phyloP scores from a whole-genome alignment of 1,284 basidiomycete genomes.

The Psilocybe mexicana region DNA sequence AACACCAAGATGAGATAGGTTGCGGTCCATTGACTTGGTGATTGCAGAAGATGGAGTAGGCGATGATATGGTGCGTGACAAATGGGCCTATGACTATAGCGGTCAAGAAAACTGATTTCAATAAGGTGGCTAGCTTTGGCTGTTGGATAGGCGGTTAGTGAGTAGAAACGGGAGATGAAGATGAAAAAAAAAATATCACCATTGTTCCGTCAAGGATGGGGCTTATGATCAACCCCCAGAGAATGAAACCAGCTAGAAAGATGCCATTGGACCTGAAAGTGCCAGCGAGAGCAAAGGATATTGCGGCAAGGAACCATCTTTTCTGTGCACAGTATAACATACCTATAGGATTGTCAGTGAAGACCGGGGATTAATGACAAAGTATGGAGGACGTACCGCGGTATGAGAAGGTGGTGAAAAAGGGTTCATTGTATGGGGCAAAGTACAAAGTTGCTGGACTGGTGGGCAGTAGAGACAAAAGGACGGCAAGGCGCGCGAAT shows the following conservation, averaged over 20 bases:
- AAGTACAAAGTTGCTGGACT: slow-evolving; percentile 75
- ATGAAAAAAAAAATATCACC: slow-evolving; percentile 30
- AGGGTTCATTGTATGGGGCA: slow-evolving; percentile 82
- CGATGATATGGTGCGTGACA: slow-evolving; percentile 65
- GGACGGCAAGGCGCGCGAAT: slow-evolving; percentile 60
- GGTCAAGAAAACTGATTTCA: slow-evolving; percentile 44
- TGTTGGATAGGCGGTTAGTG: slow-evolving; percentile 27
- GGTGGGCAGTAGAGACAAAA: slow-evolving; percentile 79
- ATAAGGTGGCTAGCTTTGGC: slow-evolving; percentile 36
- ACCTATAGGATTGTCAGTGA: slow-evolving; percentile 35
- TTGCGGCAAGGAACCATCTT: slow-evolving; percentile 54
- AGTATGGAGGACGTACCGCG: slow-evolving; percentile 45
- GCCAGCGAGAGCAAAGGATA: slow-evolving; percentile 68
- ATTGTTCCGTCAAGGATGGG: slow-evolving; percentile 43
- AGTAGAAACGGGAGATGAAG: slow-evolving; percentile 7
- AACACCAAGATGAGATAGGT: slow-evolving; percentile 61
- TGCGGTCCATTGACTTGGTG: neutral
- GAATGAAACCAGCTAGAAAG: slow-evolving; percentile 71
- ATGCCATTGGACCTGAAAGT: slow-evolving; percentile 84
- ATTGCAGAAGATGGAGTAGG: slow-evolving; percentile 68
- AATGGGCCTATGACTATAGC: slow-evolving; percentile 64
- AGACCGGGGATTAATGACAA: neutral
- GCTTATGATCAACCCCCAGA: slow-evolving; percentile 65
- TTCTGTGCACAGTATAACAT: slow-evolving; percentile 59
- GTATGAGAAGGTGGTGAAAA: slow-evolving; percentile 82